Percentiles rank a stretch among this genome's conserved stretches.
Conservation (phyloP, 805 yeast genomes). For the Candida nemodendra region DNA sequence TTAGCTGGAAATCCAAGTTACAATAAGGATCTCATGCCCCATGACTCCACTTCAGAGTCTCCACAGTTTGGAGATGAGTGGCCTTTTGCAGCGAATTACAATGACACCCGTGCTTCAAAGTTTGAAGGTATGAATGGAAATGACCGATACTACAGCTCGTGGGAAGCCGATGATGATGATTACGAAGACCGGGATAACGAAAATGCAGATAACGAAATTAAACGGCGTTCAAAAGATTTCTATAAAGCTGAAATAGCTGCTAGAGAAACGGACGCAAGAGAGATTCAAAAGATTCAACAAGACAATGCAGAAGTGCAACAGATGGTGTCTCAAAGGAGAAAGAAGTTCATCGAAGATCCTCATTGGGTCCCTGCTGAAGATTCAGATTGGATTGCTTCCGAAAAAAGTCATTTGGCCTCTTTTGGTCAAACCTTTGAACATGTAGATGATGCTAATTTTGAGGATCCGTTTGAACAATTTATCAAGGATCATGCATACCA, state of each 20-base stretch:
- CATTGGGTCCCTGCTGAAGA: no score
- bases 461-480: neutral
- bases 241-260: constrained; percentile 20
- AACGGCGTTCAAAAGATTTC: constrained; percentile 14
- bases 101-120: neutral
- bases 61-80: no score
- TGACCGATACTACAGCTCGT: constrained; percentile 2
- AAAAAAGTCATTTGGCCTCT: no score
- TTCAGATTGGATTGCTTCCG: no score
- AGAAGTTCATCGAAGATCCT: neutral
- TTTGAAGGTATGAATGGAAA: constrained; percentile 1
- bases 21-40: constrained; percentile 17
- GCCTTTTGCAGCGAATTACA: no score
- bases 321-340: constrained; percentile 6
- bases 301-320: constrained; percentile 7
- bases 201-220: neutral
- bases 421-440: no score
- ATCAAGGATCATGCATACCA: neutral
- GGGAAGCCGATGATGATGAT: constrained; percentile 4
- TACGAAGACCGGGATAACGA: constrained; percentile 2
- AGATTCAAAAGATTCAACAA: constrained; percentile 6
- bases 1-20: constrained; percentile 22
- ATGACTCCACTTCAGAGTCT: neutral
- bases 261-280: constrained; percentile 15
- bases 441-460: no score